Evolutionary conservation across 176 grass and related monocot genomes (phyloP).

Genomic region (Ensete glaucum): DNA sequence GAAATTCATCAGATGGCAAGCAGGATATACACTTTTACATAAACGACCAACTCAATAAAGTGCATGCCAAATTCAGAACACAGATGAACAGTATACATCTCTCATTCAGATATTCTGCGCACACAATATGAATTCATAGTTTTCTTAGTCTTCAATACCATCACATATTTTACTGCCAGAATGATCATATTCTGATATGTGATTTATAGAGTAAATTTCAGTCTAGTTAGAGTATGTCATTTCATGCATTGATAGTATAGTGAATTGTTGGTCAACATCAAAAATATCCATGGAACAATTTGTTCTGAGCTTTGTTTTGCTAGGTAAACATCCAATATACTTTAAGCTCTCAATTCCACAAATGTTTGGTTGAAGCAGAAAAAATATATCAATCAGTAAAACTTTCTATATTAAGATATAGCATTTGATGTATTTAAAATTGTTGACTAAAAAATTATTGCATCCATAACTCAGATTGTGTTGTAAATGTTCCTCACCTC

Average conservation of each 20-base stretch:
- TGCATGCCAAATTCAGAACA: not conserved
- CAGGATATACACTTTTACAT: not conserved
- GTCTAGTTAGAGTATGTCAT: not conserved
- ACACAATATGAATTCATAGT: not conserved
- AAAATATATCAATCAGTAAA: not conserved
- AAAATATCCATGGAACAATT: not conserved
- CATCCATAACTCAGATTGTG: not conserved
- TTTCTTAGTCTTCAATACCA: not conserved
- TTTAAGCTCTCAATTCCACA: not conserved
- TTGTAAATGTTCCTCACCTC: slow-evolving; percentile 44
- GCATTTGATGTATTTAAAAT: not conserved
- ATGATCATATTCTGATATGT: not conserved
- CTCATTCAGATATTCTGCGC: not conserved
- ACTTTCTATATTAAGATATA: not conserved
- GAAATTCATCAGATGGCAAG: not conserved
- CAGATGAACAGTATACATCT: not conserved
- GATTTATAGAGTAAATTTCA: not conserved
- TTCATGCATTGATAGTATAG: not conserved
- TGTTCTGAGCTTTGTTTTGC: not conserved
- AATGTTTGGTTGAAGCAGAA: not conserved
- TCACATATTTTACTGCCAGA: not conserved
- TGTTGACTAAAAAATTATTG: not conserved
- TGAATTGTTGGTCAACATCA: not conserved
- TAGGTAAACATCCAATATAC: not conserved
- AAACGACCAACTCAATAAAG: not conserved